Base-by-base conservation (phyloP, 331 rosid genomes). In the Saraca asoca region DNA sequence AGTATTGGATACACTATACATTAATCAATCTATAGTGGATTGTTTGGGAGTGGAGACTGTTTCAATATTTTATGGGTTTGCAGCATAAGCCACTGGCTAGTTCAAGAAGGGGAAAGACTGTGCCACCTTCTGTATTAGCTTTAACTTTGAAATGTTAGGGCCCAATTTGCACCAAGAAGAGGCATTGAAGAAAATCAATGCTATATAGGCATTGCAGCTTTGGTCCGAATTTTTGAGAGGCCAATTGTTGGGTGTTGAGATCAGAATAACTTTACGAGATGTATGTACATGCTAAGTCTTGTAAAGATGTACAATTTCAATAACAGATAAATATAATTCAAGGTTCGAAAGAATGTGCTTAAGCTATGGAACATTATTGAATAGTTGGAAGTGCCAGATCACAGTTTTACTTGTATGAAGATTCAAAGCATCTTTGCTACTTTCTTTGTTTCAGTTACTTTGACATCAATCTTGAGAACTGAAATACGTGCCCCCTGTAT, bases 21-120 rank as follows among this genome's bases (percentile, higher is more conserved):
- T 72, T 87, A 77, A 73, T 73, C 76, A 81, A 83, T 66, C 64
- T 15, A 52, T 78, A 79, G 82, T 58, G 79, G 70, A 52, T 68
- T 57, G 13, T 75, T 74, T 81, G 77, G 70, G 72, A 68, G 79
- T 63, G 87, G 78, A 75, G 83, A 68, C 75, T 80, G n/a, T n/a
- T n/a, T n/a, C n/a, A n/a, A 52, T 69, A 65, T 72, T 51, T 63
- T 70, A 51, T 79, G 79, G 65, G 77, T 68, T 81, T 69, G 78
- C 72, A 34, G 77, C 63, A 63, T 79, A 77, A 66, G 66, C 58
- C 41, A 56, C 73, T 63, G 64, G 74, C 78, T 66, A 67, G 66
- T 79, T 68, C 74, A 79, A 61, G 71, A 60, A 74, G 14, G 38
- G 59, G 38, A 77, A 73, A 75, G 75, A 77, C 61, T 64, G 62